phyloP scores from a whole-genome alignment of 257 asterid species.

The Ocimum tenuiflorum region DNA sequence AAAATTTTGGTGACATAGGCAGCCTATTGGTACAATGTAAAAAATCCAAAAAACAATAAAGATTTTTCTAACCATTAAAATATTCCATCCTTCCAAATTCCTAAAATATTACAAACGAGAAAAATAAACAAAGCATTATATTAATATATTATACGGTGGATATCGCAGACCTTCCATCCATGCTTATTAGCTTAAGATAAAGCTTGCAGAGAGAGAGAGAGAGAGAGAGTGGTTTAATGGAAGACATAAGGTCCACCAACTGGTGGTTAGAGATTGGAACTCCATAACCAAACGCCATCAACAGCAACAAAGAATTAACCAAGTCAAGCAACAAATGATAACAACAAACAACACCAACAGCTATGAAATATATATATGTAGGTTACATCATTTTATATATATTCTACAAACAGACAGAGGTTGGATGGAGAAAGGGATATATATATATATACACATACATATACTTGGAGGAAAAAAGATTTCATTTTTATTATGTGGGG shows the following conservation, averaged over 20 bases:
- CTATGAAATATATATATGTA: slow-evolving; percentile 15
- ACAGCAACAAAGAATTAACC: slow-evolving; percentile 34
- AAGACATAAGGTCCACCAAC: slow-evolving; percentile 88
- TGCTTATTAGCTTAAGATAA: slow-evolving; percentile 27
- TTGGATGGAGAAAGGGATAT: slow-evolving; percentile 25
- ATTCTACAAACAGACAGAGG: slow-evolving; percentile 20
- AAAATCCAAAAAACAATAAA: slow-evolving; percentile 13
- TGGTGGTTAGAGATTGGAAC: slow-evolving; percentile 93
- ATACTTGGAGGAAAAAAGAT: slow-evolving; percentile 11
- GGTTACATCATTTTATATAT: neutral
- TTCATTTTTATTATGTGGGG: slow-evolving; percentile 30
- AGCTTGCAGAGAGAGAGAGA: slow-evolving; percentile 11
- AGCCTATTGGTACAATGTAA: slow-evolving; percentile 29
- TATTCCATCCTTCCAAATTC: no score
- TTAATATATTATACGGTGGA: slow-evolving; percentile 47
- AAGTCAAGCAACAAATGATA: slow-evolving; percentile 51
- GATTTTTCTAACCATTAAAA: slow-evolving; percentile 30
- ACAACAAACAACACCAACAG: slow-evolving; percentile 30
- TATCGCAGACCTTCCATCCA: neutral
- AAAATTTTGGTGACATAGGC: slow-evolving; percentile 35
- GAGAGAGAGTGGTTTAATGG: slow-evolving; percentile 46
- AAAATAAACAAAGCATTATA: slow-evolving; percentile 18
- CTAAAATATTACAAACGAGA: slow-evolving; percentile 9
- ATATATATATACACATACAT: neutral
- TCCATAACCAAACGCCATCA: slow-evolving; percentile 77